These are phyloP conservation scores for Periconia sp. DNA, from an alignment of 2,329 filamentous ascomycete species.

Conservation along the genomic window DNA sequence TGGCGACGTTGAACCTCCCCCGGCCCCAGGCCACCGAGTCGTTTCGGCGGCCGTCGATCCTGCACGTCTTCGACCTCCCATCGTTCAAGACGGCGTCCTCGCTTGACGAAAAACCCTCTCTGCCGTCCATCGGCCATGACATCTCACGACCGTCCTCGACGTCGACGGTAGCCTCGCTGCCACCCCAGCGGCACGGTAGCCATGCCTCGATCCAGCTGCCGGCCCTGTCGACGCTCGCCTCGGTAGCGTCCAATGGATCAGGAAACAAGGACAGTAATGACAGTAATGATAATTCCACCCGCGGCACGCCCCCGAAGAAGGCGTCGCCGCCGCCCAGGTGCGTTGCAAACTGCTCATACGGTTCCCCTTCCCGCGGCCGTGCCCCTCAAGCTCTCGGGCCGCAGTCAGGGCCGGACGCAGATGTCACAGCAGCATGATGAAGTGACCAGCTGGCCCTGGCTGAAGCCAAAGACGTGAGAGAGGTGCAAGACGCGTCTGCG, in stretches of 20 bases:
- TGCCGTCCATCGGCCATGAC: constrained; percentile 56
- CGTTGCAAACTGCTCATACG: constrained; percentile 13
- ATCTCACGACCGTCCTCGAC: constrained; percentile 62
- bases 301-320: constrained; percentile 32
- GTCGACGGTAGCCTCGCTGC: constrained; percentile 54
- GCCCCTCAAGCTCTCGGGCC: constrained; percentile 2
- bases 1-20: constrained; percentile 63
- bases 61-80: constrained; percentile 55
- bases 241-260: constrained; percentile 59
- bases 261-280: constrained; percentile 50
- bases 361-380: constrained; percentile 1
- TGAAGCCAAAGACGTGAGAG: no score
- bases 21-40: constrained; percentile 64
- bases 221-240: constrained; percentile 65
- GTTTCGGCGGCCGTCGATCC: constrained; percentile 56
- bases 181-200: constrained; percentile 47
- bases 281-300: constrained; percentile 28
- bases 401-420: no score
- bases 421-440: no score
- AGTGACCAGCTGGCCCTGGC: no score
- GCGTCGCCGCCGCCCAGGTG: constrained; percentile 39
- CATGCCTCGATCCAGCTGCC: constrained; percentile 56
- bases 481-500: no score
- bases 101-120: constrained; percentile 53
- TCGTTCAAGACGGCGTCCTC: constrained; percentile 54